phyloP scores from a whole-genome alignment of 2,329 filamentous ascomycete species.

The Pseudocercospora musae region DNA sequence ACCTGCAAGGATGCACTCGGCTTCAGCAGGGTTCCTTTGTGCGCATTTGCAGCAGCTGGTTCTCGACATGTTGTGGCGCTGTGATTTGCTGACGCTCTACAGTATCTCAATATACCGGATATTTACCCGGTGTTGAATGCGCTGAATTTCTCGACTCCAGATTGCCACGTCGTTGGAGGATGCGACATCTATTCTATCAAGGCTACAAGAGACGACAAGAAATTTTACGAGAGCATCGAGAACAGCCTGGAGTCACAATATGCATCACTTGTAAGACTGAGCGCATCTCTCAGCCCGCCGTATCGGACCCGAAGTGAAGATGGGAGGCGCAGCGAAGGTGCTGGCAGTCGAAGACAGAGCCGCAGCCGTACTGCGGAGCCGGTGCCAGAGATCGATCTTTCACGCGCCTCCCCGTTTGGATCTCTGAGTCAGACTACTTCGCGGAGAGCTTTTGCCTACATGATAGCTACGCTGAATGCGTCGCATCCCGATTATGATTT shows the following conservation, averaged over 20 bases:
- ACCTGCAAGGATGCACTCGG: background rate
- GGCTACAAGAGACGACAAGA: slow-evolving; percentile 91
- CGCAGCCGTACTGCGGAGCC: slow-evolving; percentile 29
- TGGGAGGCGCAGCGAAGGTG: slow-evolving; percentile 18
- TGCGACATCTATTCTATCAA: slow-evolving; percentile 98
- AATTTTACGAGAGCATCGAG: slow-evolving; percentile 94
- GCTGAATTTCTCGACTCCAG: slow-evolving; percentile 91
- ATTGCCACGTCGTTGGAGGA: slow-evolving; percentile 86
- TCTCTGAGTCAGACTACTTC: slow-evolving; percentile 83
- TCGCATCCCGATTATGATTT: slow-evolving; percentile 97
- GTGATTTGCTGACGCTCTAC: slow-evolving; percentile 22
- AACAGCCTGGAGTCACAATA: slow-evolving; percentile 87
- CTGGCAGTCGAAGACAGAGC: slow-evolving; percentile 36
- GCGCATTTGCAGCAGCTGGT: slow-evolving; percentile 13
- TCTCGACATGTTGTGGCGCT: background rate
- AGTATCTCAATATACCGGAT: slow-evolving; percentile 89
- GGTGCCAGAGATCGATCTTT: slow-evolving; percentile 58
- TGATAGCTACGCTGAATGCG: slow-evolving; percentile 94
- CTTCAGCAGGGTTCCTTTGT: background rate
- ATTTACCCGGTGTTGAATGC: slow-evolving; percentile 90
- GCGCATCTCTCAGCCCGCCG: slow-evolving; percentile 81
- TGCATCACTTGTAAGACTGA: slow-evolving; percentile 79
- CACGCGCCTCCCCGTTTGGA: slow-evolving; percentile 86
- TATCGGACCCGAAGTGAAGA: slow-evolving; percentile 43
- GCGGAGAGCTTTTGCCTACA: slow-evolving; percentile 87